Base-by-base conservation (phyloP, 441 rosid genomes). In the Brassica balearica region DNA sequence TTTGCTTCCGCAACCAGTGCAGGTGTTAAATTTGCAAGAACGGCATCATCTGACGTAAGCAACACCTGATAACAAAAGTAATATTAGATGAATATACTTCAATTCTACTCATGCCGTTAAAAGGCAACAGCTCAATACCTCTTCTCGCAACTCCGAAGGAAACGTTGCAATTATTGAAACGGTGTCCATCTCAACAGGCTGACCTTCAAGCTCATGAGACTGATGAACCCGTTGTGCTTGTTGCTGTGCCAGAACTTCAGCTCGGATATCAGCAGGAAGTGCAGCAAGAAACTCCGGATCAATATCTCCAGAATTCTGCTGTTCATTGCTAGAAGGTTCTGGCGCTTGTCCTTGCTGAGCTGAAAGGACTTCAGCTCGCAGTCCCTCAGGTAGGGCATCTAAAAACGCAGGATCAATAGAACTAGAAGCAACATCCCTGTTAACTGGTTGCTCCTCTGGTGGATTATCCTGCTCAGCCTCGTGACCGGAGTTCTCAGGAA, bases 211-310 rank as follows among this genome's bases (percentile, higher is more conserved):
- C 84, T 96, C 99, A 80, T 93, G 97, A 78, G 98, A 90, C 77
- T 96, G 98, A 77, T 92, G 92, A 78, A 87, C 84, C 82, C 97
- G 91, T 71, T 96, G 99, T 20, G 97, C 97, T 83, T 91, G 98
- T 77, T 96, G 99, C 85, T 96, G 99, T 38, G 97, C 97, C 77
- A 93, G 79, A 72, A 93, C 99, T 85, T 96, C 99, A 68, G 95
- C 98, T 72, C 98, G 87, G 71, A 96, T 96, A 65, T 96, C 99
- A 19, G 96, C 89, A 62, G 99, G 99, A 83, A 96, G 99, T 17
- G 99, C 99, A 55, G 98, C 99, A 82, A 96, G 95, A 85, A 96
- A 96, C 79, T 96, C 99, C 5, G 97, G 98, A 87, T 96, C 99
- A 63, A 96, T 96, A 82, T 96, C 99, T 65, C 91, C 97, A 27